These are phyloP conservation scores for Neoboletus brunneissimus DNA, from an alignment of 768 basidiomycete genomes.

Conservation along the genomic window DNA sequence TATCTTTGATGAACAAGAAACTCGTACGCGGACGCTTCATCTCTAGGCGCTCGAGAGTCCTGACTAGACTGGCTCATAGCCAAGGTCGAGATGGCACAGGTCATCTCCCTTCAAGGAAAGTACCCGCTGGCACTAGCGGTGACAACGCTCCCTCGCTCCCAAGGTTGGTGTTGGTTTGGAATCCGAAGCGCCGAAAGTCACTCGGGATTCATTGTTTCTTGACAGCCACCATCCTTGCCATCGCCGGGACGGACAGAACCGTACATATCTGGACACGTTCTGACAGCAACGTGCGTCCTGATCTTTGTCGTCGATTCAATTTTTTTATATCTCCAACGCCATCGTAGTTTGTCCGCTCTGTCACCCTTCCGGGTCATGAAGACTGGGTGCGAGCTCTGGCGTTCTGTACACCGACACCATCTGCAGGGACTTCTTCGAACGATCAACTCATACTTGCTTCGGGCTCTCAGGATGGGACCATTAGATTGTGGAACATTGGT, in stretches of 20 bases:
- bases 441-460: slow-evolving; percentile 78
- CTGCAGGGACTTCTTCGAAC: slow-evolving; percentile 9
- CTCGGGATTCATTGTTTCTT: background rate
- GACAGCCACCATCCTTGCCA: slow-evolving; percentile 67
- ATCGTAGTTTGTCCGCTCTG: slow-evolving; percentile 56
- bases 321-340: background rate
- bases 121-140: slow-evolving; percentile 74
- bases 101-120: slow-evolving; percentile 59
- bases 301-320: slow-evolving; percentile 2
- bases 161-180: slow-evolving; percentile 44
- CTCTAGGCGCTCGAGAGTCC: background rate
- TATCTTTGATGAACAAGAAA: slow-evolving; percentile 29
- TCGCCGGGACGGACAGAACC: slow-evolving; percentile 76
- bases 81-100: slow-evolving; percentile 48
- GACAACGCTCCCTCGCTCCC: slow-evolving; percentile 59
- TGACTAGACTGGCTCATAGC: slow-evolving; percentile 26
- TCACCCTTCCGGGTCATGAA: slow-evolving; percentile 78
- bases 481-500: slow-evolving; percentile 89
- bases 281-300: slow-evolving; percentile 46
- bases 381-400: slow-evolving; percentile 90
- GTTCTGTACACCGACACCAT: slow-evolving; percentile 44
- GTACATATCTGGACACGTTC: slow-evolving; percentile 78
- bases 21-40: slow-evolving; percentile 23
- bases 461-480: slow-evolving; percentile 92
- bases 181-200: background rate